Base-by-base conservation (phyloP, 805 yeast genomes). In the Cephaloascus fragrans region DNA sequence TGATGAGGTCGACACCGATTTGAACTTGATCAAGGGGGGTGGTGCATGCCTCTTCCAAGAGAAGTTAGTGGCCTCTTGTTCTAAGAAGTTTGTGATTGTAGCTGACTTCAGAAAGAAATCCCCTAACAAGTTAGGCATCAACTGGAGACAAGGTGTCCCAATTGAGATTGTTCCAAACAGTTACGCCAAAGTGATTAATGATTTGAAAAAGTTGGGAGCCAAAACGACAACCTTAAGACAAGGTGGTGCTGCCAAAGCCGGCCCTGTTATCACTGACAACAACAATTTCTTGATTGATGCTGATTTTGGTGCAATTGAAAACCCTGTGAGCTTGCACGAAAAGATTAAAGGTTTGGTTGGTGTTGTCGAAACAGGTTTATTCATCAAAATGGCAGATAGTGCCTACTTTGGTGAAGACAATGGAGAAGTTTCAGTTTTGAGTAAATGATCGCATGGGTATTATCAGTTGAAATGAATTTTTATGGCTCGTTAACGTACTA, bases 21-120 rank as follows among this genome's bases (percentile, higher is more conserved):
- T 93, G 50, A 85, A 88, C 55, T 79, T 89, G 51, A 93, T 93
- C 57, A 93, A 93, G 63, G 99, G 99, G 48, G 99, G 99, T 37
- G 99, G 99, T 33, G 99, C 97, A 2, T 93, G 99, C 60, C 69
- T 88, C 45, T 82, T 93, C 64, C 98, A 90, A 64, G 99, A 93
- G 59, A 93, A 93, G 63, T 70, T 93, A 39, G 96, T 93, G 12
- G 96, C 96, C 15, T 72, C 76, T 41, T 77, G 86, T 44, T 78
- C 96, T 3, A 65, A 73, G 42, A 74, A 73, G 50, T 88, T 90
- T 53, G 68, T 93, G 19, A 71, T 90, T 17, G 97, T 93, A 38
- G 98, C 97, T 2, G 98, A 93, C 61, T 82, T 77, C 56, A 71
- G 96, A 53, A 93, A 93, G 64, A 80, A 77, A 53, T 78, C 94